Conservation (phyloP, 106 monocot species). For the Acanthochlamys bracteata region DNA sequence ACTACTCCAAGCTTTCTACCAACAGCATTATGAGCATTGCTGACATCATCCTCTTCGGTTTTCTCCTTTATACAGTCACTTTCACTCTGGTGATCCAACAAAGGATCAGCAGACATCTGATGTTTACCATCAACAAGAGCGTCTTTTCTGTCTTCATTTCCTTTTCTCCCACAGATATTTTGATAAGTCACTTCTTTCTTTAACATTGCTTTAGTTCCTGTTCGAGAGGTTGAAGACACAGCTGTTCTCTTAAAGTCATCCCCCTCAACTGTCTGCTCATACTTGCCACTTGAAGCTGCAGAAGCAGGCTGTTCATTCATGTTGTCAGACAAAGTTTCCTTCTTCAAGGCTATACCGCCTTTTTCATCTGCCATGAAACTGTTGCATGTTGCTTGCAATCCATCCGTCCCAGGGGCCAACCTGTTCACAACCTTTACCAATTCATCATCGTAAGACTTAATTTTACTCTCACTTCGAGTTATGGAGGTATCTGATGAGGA, state of each 20-base stretch:
- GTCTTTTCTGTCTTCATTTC: not conserved
- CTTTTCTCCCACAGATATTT: slow-evolving; percentile 4
- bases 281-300: too few species aligned
- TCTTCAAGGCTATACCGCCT: slow-evolving; percentile 1
- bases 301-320: too few species aligned
- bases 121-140: slow-evolving; percentile 10
- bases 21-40: slow-evolving; percentile 7
- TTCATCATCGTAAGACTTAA: slow-evolving; percentile 21
- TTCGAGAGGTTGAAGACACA: not conserved
- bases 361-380: slow-evolving; percentile 4
- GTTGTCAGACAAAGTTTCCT: slow-evolving; percentile 19
- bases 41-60: slow-evolving; percentile 19
- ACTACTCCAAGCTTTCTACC: slow-evolving; percentile 13
- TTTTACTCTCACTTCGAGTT: slow-evolving; percentile 2
- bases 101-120: slow-evolving; percentile 15
- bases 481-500: slow-evolving; percentile 13
- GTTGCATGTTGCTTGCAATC: not conserved
- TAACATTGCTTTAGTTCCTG: slow-evolving; percentile 4
- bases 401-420: slow-evolving; percentile 19
- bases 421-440: slow-evolving; percentile 16
- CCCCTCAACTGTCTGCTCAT: slow-evolving; percentile 10
- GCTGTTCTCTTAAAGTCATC: not conserved
- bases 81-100: slow-evolving; percentile 21
- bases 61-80: slow-evolving; percentile 20
- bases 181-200: slow-evolving; percentile 4